These are phyloP conservation scores for Pseudonitzschia multiseries DNA, from an alignment of 108 stramenopile genomes.

Conservation along the genomic window DNA sequence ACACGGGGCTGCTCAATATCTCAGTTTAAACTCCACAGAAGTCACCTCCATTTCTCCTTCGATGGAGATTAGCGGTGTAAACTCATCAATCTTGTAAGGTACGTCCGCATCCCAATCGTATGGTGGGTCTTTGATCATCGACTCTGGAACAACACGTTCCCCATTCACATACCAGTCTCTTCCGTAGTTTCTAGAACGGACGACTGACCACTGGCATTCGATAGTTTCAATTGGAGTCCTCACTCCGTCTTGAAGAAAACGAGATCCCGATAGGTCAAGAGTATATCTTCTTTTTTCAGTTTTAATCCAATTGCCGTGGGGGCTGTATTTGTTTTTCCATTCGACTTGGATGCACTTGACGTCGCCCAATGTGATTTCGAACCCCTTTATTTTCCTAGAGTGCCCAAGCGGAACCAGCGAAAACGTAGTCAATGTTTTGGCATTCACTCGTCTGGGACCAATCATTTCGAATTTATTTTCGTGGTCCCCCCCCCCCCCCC, in stretches of 20 bases:
- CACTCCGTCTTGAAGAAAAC: background rate
- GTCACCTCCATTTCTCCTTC: constrained; percentile 14
- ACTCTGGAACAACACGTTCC: background rate
- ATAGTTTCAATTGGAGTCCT: background rate
- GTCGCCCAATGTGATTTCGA: background rate
- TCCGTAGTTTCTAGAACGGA: constrained; percentile 3
- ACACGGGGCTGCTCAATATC: background rate
- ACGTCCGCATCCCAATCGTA: background rate
- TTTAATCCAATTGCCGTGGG: too few species aligned
- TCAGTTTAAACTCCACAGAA: background rate
- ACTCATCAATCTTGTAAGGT: too few species aligned
- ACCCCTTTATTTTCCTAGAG: background rate
- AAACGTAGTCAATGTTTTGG: background rate
- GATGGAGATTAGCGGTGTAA: background rate
- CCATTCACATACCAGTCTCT: background rate
- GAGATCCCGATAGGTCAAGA: background rate
- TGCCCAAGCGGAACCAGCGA: background rate
- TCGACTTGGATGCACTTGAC: constrained; percentile 1
- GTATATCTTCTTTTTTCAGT: too few species aligned
- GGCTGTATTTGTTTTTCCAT: too few species aligned
- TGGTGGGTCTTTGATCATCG: too few species aligned
- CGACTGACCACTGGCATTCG: constrained; percentile 10
- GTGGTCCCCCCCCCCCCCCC: too few species aligned
- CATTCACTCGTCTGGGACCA: background rate
- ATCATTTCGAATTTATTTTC: background rate